phyloP scores from a whole-genome alignment of 495 filamentous ascomycete species.

The Clohesyomyces aquaticus region DNA sequence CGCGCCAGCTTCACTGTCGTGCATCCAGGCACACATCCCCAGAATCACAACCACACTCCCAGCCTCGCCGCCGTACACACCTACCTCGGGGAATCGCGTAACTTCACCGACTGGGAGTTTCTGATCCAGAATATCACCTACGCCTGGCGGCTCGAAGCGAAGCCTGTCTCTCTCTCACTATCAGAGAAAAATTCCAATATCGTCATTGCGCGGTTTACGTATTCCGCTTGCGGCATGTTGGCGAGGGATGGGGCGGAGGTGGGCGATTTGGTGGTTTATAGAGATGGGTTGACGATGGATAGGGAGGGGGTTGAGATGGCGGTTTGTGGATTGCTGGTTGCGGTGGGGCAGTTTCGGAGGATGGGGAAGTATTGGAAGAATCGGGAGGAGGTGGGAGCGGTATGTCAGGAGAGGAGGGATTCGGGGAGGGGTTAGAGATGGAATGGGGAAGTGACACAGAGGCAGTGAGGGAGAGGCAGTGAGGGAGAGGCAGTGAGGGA shows the following conservation, averaged over 20 bases:
- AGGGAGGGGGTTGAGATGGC: slow-evolving; percentile 28
- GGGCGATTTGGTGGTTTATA: slow-evolving; percentile 32
- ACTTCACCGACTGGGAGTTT: slow-evolving; percentile 32
- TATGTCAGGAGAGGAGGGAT: too few relatives aligned
- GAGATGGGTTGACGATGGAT: slow-evolving; percentile 18
- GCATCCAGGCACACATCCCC: neutral
- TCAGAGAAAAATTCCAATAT: slow-evolving; percentile 8
- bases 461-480: too few relatives aligned
- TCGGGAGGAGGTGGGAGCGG: neutral
- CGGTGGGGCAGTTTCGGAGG: slow-evolving; percentile 31
- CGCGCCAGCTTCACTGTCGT: slow-evolving; percentile 21
- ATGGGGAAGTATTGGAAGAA: slow-evolving; percentile 31
- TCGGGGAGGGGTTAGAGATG: too few relatives aligned
- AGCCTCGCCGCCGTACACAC: too few relatives aligned
- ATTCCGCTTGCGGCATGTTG: slow-evolving; percentile 23
- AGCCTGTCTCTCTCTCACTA: slow-evolving; percentile 21
- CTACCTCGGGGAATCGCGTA: slow-evolving; percentile 32
- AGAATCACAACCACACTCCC: too few relatives aligned
- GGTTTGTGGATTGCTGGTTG: slow-evolving; percentile 27
- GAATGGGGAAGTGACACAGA: too few relatives aligned
- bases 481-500: too few relatives aligned
- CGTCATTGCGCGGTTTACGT: slow-evolving; percentile 35
- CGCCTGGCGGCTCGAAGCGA: slow-evolving; percentile 20
- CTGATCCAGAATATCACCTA: slow-evolving; percentile 15
- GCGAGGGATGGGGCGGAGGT: slow-evolving; percentile 34